Base-by-base conservation (phyloP, 768 basidiomycete genomes). In the Lanmaoa pseudosensibilis region DNA sequence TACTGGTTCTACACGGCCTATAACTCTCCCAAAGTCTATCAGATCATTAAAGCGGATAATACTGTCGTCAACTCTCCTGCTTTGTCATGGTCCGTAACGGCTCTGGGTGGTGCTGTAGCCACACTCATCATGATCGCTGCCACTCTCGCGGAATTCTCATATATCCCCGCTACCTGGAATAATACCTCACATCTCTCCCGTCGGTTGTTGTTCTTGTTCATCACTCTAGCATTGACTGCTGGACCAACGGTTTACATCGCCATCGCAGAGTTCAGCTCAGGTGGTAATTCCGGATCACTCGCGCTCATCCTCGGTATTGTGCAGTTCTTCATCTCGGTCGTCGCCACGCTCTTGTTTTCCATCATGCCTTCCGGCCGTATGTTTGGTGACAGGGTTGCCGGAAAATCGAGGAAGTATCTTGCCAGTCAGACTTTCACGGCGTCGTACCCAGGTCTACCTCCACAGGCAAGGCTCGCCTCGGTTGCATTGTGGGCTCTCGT, bases 391-490 rank as follows among this genome's bases (percentile, higher is more conserved):
- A 85, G 96, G 52, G 97, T 99, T 0, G 92, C 90, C 0, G 90
- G 96, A 49, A 98, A 96, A 76, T 88, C 87, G 15, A 80, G 97
- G 61, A 99, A 99, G 70, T 98, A 99, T 71, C 89, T 99, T 44
- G 97, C 97, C 9, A 94, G 88, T 60, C 97, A 99, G 71, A 98
- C 97, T 0, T 98, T 99, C 76, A 98, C 97, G 0, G 97, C 96
- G 0, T 91, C 90, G 55, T 99, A 99, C 72, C 95, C 94, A 0
- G 61, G 77, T 5, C 77, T 98, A 33, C 76, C 78, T 40, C 69
- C 76, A 45, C 74, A 75, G 46, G 84, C 85, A 25, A 88, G 96
- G n/a, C 63, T 87, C 3, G 91, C 90, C 2, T 94, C 92, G 4
- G 73, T 93, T 53, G 65, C 81, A 16, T 81, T 99, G 30, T 98